phyloP scores from a whole-genome alignment of 2,329 filamentous ascomycete species.

The Aspergillus costaricaensis region DNA sequence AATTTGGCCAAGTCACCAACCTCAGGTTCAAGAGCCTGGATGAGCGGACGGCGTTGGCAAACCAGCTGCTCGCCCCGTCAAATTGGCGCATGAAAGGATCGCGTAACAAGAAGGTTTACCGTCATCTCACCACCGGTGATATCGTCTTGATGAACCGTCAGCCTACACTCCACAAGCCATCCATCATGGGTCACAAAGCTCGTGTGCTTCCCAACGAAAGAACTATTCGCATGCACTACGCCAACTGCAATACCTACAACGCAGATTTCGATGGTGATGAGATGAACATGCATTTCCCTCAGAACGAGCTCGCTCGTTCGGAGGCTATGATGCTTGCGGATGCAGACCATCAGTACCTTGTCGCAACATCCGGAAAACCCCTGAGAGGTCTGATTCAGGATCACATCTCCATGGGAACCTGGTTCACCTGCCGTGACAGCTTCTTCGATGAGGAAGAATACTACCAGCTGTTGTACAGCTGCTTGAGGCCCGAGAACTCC shows the following conservation, averaged over 20 bases:
- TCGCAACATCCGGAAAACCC: constrained; percentile 88
- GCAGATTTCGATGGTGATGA: constrained; percentile 99
- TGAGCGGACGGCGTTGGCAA: constrained; percentile 84
- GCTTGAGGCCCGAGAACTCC: constrained; percentile 83
- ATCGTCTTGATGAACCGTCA: constrained; percentile 99
- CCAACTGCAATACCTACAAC: constrained; percentile 99
- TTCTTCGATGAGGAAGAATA: constrained; percentile 89
- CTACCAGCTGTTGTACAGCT: constrained; percentile 89
- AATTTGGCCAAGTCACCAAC: constrained; percentile 87
- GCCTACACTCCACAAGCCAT: constrained; percentile 95
- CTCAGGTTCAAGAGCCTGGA: constrained; percentile 84
- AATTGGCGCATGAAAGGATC: constrained; percentile 72
- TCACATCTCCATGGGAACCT: constrained; percentile 92
- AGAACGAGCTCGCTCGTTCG: constrained; percentile 90
- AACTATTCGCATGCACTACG: constrained; percentile 99
- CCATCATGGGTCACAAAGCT: constrained; percentile 97
- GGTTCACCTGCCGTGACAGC: constrained; percentile 85
- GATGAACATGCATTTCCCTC: constrained; percentile 99
- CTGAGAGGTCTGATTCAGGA: constrained; percentile 96
- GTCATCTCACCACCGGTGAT: constrained; percentile 94
- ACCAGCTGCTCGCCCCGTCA: constrained; percentile 85
- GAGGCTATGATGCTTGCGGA: constrained; percentile 93
- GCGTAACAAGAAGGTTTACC: constrained; percentile 92
- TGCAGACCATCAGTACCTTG: constrained; percentile 96
- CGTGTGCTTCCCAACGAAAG: constrained; percentile 91